Evolutionary conservation across 176 grass and related monocot species (phyloP), one percentile per base, ranked within the genome.

Genomic region (Phoenix roebelenii): DNA sequence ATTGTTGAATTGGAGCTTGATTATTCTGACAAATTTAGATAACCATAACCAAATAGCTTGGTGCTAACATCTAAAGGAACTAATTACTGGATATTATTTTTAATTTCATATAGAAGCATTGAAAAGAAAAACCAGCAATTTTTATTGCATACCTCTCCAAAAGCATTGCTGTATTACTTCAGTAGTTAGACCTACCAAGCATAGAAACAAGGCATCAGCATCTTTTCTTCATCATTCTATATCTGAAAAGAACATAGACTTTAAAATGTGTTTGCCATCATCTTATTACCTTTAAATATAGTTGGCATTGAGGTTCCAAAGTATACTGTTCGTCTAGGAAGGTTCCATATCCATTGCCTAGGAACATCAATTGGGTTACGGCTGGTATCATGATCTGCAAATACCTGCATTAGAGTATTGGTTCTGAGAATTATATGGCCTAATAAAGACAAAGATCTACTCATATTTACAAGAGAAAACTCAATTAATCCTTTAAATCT

Each of bases 101-200:
- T 53, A 54, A 54, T 66, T 14, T 28, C 18, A 7, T 29, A 17
- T 17, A 25, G 18, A 66, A 66, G 23, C 3, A 15, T 16, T 23
- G 16, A 9, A 54, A 18, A 56, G 52, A 56, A n/a, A 23, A 66
- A 32, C 35, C 35, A 56, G 17, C 7, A 68, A 44, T 68, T 39
- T 55, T 68, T 28, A 56, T 25, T 14, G 10, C 52, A 48, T 92
- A 98, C 93, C 93, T 91, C 81, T 91, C 93, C 93, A 98, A 61
- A 98, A 98, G 67, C 93, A 98, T 23, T 78, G 74, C 54, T 98
- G 93, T 89, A 92, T 76, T 81, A 78, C 78, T 76, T 85, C 80
- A 52, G 93, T 92, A 73, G 79, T 79, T 70, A 98, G 57, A 76
- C 93, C 93, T 98, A 76, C 29, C 67, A 67, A 74, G 70, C 32